Base-by-base conservation (phyloP, 129 eudicot species). In the Pulicaria dysenterica region DNA sequence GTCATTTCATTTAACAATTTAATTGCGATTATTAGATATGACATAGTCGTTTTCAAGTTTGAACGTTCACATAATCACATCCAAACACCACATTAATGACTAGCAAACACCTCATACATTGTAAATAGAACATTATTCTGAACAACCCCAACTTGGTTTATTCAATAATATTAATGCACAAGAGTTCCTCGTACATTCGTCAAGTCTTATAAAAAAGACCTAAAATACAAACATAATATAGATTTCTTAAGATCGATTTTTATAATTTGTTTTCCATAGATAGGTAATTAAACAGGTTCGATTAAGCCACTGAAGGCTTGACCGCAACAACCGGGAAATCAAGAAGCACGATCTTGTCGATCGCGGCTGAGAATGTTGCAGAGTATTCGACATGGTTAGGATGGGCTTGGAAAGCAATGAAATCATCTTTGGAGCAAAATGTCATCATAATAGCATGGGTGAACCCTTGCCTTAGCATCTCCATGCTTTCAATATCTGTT, bases 381-480 rank as follows among this genome's bases (percentile, higher is more conserved):
- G 97, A 88, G 65, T 85, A 86, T 19, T 90, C 89, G 6, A 73
- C 75, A 72, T 90, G 97, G 14, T 83, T 83, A 0, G 97, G 99
- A 75, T 90, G 96, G 44, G 79, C 17, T 14, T 73, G 69, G 40
- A 85, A 94, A 10, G 84, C 84, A 16, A 66, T 69, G 72, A 82
- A 94, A 17, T 90, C 94, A 8, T 94, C 99, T 64, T 90, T 90
- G 78, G 77, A 84, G 61, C 65, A 72, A 79, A 94, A 94, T 77
- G 99, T 86, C 89, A 94, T 85, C 85, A 94, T 70, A 81, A 94
- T 78, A 45, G 96, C 95, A 81, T 90, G 99, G 4, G 96, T 94
- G 57, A 85, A 88, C 2, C 94, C 99, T 72, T 94, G 99, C 76
- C 88, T 90, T 0, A 90, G 84, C 89, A 90, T 88, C 62, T 94